Base-by-base conservation (phyloP, 768 basidiomycete genomes). In the Galerina marginata region DNA sequence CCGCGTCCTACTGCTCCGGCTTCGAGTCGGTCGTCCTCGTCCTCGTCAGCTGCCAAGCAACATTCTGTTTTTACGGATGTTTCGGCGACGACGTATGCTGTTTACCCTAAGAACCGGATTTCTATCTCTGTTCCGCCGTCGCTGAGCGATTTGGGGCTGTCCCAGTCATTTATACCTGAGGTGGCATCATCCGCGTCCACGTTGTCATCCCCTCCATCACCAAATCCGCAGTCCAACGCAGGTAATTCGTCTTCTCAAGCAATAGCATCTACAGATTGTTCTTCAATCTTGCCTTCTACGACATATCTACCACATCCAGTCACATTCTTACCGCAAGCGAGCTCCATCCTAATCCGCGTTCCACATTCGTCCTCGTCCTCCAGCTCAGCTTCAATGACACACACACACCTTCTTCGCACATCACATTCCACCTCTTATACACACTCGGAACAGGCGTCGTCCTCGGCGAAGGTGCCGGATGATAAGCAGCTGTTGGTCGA, bases 381-480 rank as follows among this genome's bases (percentile, higher is more conserved):
- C 39, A 74, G 76, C 60, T 72, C 81, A 16, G 47, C 56, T 25
- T 55, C 47, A 46, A 88, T 83, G 82, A 78, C 89, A 33, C 82
- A 88, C 53, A 74, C 91, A 33, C 86, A 89, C 71, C 77, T 89
- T 12, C 77, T 94, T 23, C 78, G 85, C 60, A 77, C 78, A 33
- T 72, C 75, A 38, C 81, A 79, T 54, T 82, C 80, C 2, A 68
- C 60, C 20, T 60, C 69, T 11, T 58, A 64, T 40, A 56, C 57
- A 16, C 78, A 77, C 50, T 80, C 78, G 2, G 48, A 79, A 11
- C 65, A 71, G 43, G 49, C 71, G 6, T 42, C 54, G n/a, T 52
- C 65, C 42, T 60, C 50, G n/a, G 63, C 56, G 4, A 51, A 48
- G 23, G 60, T 56, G 46, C 68, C 69, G 38, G 65, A 66, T 48